Conservation (phyloP, 139 green algal species). For the Nannochloris sp. region DNA sequence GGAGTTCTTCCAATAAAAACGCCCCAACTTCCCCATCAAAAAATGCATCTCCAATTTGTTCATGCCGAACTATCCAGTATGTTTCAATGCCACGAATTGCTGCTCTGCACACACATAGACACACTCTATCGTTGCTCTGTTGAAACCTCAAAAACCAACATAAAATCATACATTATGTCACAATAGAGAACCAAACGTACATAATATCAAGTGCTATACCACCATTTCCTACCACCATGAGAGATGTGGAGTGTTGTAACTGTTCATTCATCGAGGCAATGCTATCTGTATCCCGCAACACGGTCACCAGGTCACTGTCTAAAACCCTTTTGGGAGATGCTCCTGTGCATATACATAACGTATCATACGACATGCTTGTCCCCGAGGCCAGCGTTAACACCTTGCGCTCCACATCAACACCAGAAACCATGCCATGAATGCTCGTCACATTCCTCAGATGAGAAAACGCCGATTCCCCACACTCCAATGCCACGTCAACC, state of each 20-base stretch:
- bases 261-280: slow-evolving; percentile 25
- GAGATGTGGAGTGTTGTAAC: slow-evolving; percentile 19
- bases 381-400: slow-evolving; percentile 35
- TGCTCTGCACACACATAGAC: slow-evolving; percentile 8
- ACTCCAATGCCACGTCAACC: no score
- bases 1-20: slow-evolving; percentile 54
- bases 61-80: slow-evolving; percentile 67
- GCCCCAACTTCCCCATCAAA: slow-evolving; percentile 72
- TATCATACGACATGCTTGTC: slow-evolving; percentile 40
- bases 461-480: no score
- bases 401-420: slow-evolving; percentile 11
- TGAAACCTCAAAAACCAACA: background rate
- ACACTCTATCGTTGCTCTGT: background rate
- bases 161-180: slow-evolving; percentile 1
- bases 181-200: slow-evolving; percentile 17
- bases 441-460: background rate
- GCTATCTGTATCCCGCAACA: slow-evolving; percentile 61
- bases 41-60: slow-evolving; percentile 75
- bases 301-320: slow-evolving; percentile 3
- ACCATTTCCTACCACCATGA: slow-evolving; percentile 77
- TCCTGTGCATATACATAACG: slow-evolving; percentile 61
- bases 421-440: slow-evolving; percentile 28
- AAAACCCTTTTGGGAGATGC: slow-evolving; percentile 47
- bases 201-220: slow-evolving; percentile 78
- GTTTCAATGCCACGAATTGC: slow-evolving; percentile 44